A percentile compares a stretch with the other conserved stretches of the same genome.
These are phyloP conservation scores for Ogataea corticis DNA, from an alignment of 805 yeast species.

Conservation along the genomic window DNA sequence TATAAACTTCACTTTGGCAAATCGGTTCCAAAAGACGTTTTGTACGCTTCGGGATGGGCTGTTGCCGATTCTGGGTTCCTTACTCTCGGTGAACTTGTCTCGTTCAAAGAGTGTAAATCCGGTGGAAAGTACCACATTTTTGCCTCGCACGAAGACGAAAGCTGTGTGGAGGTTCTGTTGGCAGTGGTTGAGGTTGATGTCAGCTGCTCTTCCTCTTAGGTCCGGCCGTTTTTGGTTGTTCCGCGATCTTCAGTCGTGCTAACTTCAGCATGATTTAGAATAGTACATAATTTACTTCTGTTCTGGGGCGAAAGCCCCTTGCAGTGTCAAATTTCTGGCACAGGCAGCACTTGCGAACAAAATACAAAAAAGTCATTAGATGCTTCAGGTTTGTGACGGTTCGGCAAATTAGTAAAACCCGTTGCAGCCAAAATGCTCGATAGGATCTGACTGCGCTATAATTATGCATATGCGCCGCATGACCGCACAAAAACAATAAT, in stretches of 20 bases:
- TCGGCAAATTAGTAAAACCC: no score
- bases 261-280: neutral
- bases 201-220: neutral
- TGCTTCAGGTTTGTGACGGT: no score
- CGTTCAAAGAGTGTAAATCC: neutral
- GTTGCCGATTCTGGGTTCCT: conserved; percentile 1
- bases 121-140: neutral
- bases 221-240: no score
- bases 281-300: neutral
- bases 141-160: neutral
- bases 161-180: conserved; percentile 1
- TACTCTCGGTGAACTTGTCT: neutral
- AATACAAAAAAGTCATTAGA: neutral
- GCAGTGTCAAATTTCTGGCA: neutral
- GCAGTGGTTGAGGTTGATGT: neutral
- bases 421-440: no score
- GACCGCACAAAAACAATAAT: no score
- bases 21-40: neutral
- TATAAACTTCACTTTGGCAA: neutral
- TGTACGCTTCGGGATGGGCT: conserved; percentile 2
- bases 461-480: no score
- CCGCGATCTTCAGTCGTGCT: neutral
- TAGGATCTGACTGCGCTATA: no score
- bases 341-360: neutral
- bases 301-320: neutral